phyloP scores from a whole-genome alignment of 2,329 filamentous ascomycete species.

The Penicillium occitanis region DNA sequence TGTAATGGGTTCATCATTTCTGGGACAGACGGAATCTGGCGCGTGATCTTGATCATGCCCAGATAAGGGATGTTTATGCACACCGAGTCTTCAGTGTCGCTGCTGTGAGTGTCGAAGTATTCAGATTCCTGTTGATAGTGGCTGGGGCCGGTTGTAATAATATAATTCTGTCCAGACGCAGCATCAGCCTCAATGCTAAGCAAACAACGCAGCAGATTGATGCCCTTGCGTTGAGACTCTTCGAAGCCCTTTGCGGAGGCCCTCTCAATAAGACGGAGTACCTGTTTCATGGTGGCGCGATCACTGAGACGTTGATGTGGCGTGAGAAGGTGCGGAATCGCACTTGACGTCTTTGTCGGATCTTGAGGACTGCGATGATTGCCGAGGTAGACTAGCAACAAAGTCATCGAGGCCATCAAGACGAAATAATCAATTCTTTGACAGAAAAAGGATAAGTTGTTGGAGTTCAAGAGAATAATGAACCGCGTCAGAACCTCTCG shows the following conservation, averaged over 20 bases:
- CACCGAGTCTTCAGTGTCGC: not conserved
- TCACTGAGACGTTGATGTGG: conserved; percentile 1
- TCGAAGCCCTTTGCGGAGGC: not conserved
- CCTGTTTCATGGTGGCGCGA: conserved; percentile 9
- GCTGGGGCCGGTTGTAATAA: not conserved
- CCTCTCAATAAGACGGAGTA: not conserved
- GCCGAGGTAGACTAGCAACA: conserved; percentile 7
- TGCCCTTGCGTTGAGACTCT: conserved; percentile 5
- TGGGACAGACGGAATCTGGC: not conserved
- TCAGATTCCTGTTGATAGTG: not conserved
- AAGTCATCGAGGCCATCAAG: conserved; percentile 11
- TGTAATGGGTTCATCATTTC: not conserved
- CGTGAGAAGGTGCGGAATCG: not conserved
- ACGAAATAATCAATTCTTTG: conserved; percentile 12
- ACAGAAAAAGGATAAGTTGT: conserved; percentile 5
- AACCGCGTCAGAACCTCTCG: conserved; percentile 13
- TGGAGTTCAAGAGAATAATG: not conserved
- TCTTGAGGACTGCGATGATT: not conserved
- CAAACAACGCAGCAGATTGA: conserved; percentile 10
- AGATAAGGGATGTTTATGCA: conserved; percentile 12
- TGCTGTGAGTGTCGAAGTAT: not conserved
- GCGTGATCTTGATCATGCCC: conserved; percentile 8
- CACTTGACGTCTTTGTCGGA: not conserved
- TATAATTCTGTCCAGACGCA: conserved; percentile 2
- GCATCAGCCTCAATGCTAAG: conserved; percentile 13